These are phyloP conservation scores for Fusarium decemcellulare DNA, from an alignment of 2,329 filamentous ascomycete species.

Conservation along the genomic window DNA sequence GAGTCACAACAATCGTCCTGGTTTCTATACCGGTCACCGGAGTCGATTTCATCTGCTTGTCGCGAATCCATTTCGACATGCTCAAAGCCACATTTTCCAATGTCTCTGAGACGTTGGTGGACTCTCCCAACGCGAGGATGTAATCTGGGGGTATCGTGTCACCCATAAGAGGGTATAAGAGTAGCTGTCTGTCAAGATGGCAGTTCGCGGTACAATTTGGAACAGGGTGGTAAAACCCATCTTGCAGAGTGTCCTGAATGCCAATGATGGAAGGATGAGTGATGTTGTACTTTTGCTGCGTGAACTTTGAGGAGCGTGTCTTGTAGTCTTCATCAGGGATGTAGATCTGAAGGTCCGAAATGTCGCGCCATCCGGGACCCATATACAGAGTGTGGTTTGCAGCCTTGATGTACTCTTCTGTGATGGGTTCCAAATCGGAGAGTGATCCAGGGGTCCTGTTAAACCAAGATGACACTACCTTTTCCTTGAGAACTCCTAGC, in stretches of 20 bases:
- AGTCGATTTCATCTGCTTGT: background rate
- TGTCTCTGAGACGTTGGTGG: background rate
- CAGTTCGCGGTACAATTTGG: background rate
- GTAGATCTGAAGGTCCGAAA: slow-evolving; percentile 17
- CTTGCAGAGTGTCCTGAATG: background rate
- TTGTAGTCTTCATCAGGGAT: background rate
- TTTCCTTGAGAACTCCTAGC: slow-evolving; percentile 15
- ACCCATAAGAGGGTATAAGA: slow-evolving; percentile 7
- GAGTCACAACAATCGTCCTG: background rate
- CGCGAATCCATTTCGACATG: slow-evolving; percentile 29
- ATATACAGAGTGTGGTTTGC: slow-evolving; percentile 13
- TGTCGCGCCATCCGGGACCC: background rate
- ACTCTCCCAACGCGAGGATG: background rate
- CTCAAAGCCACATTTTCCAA: slow-evolving; percentile 20
- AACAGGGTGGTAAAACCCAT: background rate
- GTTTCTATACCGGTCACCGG: background rate
- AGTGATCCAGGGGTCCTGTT: background rate
- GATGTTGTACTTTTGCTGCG: slow-evolving; percentile 12
- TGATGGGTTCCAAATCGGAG: background rate
- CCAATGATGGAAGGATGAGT: slow-evolving; percentile 1
- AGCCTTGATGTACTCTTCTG: background rate
- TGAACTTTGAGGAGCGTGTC: background rate
- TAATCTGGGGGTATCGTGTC: background rate
- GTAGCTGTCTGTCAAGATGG: background rate
- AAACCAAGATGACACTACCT: background rate